A percentile compares a stretch with the other conserved stretches of the same genome.
phyloP scores from a whole-genome alignment of 176 grass and related monocot genomes.

The Oryza meridionalis region DNA sequence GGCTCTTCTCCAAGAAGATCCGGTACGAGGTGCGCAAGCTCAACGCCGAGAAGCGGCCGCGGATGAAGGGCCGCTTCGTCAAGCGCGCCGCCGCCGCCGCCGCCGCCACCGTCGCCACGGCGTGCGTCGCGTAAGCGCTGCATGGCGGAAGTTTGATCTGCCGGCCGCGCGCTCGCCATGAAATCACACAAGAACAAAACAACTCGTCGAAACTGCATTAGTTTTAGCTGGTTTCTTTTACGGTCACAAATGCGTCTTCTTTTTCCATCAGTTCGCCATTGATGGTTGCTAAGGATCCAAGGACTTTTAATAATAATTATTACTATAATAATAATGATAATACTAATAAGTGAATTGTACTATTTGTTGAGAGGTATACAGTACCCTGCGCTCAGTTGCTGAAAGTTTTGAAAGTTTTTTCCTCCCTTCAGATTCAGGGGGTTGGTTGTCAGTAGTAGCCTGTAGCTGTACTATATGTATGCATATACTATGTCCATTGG shows the following conservation, averaged over 20 bases:
- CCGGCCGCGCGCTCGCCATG: not conserved
- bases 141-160: not conserved
- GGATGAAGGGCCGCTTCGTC: slow-evolving; percentile 96
- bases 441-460: slow-evolving; percentile 1
- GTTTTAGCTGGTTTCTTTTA: slow-evolving; percentile 14
- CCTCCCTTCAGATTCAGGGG: not conserved
- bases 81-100: slow-evolving; percentile 51
- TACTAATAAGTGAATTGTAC: slow-evolving; percentile 31
- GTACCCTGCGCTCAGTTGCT: not conserved
- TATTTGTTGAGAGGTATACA: slow-evolving; percentile 6
- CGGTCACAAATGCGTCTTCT: not conserved
- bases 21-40: slow-evolving; percentile 98
- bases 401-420: not conserved
- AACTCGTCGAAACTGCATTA: slow-evolving; percentile 58
- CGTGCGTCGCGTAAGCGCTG: slow-evolving; percentile 45
- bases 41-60: slow-evolving; percentile 94
- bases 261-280: not conserved
- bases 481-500: not conserved
- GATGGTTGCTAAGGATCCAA: not conserved
- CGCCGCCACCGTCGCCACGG: slow-evolving; percentile 16
- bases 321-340: not conserved
- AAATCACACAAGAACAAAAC: slow-evolving; percentile 51
- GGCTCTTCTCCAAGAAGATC: slow-evolving; percentile 99
- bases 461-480: not conserved
- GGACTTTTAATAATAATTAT: slow-evolving; percentile 13